phyloP scores from a whole-genome alignment of 805 yeast genomes.

The Torulaspora maleeae region DNA sequence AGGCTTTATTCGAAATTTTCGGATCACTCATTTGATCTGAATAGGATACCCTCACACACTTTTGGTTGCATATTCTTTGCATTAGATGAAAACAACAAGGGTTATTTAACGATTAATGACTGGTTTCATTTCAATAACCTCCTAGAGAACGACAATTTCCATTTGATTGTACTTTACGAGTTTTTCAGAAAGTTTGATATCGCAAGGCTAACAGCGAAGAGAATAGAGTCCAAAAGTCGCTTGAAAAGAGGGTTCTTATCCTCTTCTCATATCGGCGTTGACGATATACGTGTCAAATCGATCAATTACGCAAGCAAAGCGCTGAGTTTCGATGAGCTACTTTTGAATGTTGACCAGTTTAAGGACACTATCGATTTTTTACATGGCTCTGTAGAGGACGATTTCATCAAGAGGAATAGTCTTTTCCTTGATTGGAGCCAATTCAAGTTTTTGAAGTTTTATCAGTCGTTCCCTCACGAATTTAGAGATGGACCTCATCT shows the following conservation, averaged over 20 bases:
- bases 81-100: slow-evolving; percentile 69
- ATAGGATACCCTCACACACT: slow-evolving; percentile 51
- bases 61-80: slow-evolving; percentile 72
- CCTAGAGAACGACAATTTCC: slow-evolving; percentile 45
- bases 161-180: slow-evolving; percentile 49
- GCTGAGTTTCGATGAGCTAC: slow-evolving; percentile 38
- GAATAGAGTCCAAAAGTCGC: slow-evolving; percentile 1
- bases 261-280: slow-evolving; percentile 17
- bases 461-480: slow-evolving; percentile 24
- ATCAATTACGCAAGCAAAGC: slow-evolving; percentile 38
- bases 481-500: slow-evolving; percentile 27
- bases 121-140: slow-evolving; percentile 67
- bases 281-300: slow-evolving; percentile 28
- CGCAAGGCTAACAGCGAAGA: slow-evolving; percentile 17
- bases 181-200: slow-evolving; percentile 47
- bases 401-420: slow-evolving; percentile 25
- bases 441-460: slow-evolving; percentile 29
- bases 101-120: slow-evolving; percentile 62
- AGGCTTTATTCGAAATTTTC: slow-evolving; percentile 31
- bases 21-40: slow-evolving; percentile 42
- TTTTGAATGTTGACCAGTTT: slow-evolving; percentile 31
- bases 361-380: slow-evolving; percentile 33
- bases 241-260: slow-evolving; percentile 9
- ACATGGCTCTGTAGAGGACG: slow-evolving; percentile 33
- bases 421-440: slow-evolving; percentile 36